A percentile compares a stretch with the other conserved stretches of the same genome.
These are phyloP conservation scores for Lepidium didymum DNA, from an alignment of 345 rosid species.

Conservation along the genomic window DNA sequence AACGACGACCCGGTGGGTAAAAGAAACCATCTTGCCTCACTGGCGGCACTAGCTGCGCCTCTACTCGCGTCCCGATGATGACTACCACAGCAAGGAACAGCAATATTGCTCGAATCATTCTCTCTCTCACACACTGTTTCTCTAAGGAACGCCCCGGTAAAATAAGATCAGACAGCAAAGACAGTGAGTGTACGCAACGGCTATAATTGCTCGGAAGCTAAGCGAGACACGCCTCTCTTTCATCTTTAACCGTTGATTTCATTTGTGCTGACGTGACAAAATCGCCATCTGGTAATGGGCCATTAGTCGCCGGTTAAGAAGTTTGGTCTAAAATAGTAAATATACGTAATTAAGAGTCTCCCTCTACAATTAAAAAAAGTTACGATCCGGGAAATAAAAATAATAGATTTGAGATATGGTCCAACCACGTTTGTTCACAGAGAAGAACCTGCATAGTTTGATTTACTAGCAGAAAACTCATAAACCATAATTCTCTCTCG, in stretches of 20 bases:
- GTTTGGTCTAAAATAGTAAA: background rate
- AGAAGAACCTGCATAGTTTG: background rate
- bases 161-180: background rate
- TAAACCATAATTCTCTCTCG: slow-evolving; percentile 5
- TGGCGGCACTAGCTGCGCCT: slow-evolving; percentile 21
- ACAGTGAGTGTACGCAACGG: slow-evolving; percentile 7
- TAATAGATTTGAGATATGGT: slow-evolving; percentile 16
- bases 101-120: slow-evolving; percentile 9
- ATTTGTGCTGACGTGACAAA: background rate
- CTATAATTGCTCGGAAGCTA: slow-evolving; percentile 15
- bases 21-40: slow-evolving; percentile 27
- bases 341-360: background rate
- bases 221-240: background rate
- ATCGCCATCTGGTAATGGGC: background rate
- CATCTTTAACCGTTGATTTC: slow-evolving; percentile 1
- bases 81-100: background rate
- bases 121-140: background rate
- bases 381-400: background rate
- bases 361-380: background rate
- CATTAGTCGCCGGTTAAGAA: too few species aligned
- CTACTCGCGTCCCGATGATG: background rate
- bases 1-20: slow-evolving; percentile 17
- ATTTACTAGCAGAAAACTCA: background rate
- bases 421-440: slow-evolving; percentile 12
- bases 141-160: background rate